Base-by-base conservation (phyloP, 2,329 filamentous ascomycete genomes). In the Trichoderma sp. region DNA sequence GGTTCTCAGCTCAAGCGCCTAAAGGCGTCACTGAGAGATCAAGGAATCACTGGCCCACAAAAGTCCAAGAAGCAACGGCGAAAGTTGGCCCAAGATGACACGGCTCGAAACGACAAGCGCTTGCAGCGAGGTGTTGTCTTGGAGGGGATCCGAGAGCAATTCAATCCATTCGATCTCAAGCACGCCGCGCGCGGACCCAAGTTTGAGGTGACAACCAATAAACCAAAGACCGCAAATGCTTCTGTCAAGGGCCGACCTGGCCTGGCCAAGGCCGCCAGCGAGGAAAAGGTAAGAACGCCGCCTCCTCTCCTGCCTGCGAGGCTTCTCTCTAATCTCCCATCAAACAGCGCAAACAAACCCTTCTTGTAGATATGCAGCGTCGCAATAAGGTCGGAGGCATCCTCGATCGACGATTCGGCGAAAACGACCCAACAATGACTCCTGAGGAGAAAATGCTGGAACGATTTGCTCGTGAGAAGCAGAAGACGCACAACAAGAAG, bases 91-190 rank as follows among this genome's bases (percentile, higher is more conserved):
- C 89, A 90, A 79, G 89, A 89, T 80, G 87, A 86, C 63, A 88
- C 87, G 68, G 86, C 85, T 72, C 88, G 87, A 72, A 83, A 82
- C 74, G 90, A 95, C 76, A 92, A 93, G 80, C 90, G 92, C 70
- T 86, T 93, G 31, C 89, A 93, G 78, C 89, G 91, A 77, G 88
- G 91, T 76, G 90, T 89, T 68, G 92, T 94, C 19, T 85, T 99
- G 72, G 89, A 92, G 74, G 89, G 88, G 69, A 97, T 99, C 78
- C 91, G 96, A 77, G 94, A 98, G 76, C 91, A 94, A 74, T 98
- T 98, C 87, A 99, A 99, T 79, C 96, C 96, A 0, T 99, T 99
- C 81, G 96, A 99, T 77, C 88, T 97, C 78, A 96, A 96, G 81
- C 89, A 92, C 70, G 89, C 91, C 52, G 85, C 90, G 1, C 87